Evolutionary conservation across 2,329 filamentous ascomycete species (phyloP).

Genomic region (Dryadomyces sulphureus): DNA sequence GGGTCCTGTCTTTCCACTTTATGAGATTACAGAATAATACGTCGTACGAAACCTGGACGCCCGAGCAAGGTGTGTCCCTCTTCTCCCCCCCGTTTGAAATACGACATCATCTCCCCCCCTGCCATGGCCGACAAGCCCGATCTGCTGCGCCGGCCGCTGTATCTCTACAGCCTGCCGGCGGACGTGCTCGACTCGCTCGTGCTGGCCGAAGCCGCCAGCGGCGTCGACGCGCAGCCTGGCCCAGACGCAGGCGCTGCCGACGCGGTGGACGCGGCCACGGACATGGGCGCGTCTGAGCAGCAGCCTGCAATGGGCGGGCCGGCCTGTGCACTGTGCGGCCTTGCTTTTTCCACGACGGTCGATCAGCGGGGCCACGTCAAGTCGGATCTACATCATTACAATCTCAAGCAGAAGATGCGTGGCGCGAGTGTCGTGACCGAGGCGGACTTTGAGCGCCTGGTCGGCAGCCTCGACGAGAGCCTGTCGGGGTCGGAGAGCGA

Average conservation of each 20-base stretch:
- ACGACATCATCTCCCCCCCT: too few relatives aligned
- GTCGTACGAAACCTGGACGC: too few relatives aligned
- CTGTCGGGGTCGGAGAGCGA: slow-evolving; percentile 75
- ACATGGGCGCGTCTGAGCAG: too few relatives aligned
- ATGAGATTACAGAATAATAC: too few relatives aligned
- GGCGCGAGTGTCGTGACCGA: slow-evolving; percentile 61
- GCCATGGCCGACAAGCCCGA: slow-evolving; percentile 22
- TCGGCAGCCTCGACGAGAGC: slow-evolving; percentile 79
- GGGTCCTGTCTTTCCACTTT: too few relatives aligned
- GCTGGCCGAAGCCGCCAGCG: slow-evolving; percentile 32
- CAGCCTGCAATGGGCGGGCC: slow-evolving; percentile 40
- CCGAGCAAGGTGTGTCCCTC: too few relatives aligned
- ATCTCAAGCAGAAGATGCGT: slow-evolving; percentile 79
- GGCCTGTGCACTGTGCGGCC: slow-evolving; percentile 66
- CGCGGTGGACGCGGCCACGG: too few relatives aligned
- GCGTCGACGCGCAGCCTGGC: neutral
- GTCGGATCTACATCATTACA: slow-evolving; percentile 88
- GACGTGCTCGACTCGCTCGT: slow-evolving; percentile 57
- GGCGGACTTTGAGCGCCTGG: slow-evolving; percentile 68
- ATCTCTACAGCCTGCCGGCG: slow-evolving; percentile 64
- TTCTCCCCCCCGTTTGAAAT: neutral
- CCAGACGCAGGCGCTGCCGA: slow-evolving; percentile 1
- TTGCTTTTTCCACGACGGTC: slow-evolving; percentile 54
- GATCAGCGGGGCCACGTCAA: slow-evolving; percentile 79
- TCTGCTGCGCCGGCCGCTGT: slow-evolving; percentile 34